These are phyloP conservation scores for Pestalotiopsis sp. DNA, from an alignment of 2,329 filamentous ascomycete genomes.

Conservation along the genomic window DNA sequence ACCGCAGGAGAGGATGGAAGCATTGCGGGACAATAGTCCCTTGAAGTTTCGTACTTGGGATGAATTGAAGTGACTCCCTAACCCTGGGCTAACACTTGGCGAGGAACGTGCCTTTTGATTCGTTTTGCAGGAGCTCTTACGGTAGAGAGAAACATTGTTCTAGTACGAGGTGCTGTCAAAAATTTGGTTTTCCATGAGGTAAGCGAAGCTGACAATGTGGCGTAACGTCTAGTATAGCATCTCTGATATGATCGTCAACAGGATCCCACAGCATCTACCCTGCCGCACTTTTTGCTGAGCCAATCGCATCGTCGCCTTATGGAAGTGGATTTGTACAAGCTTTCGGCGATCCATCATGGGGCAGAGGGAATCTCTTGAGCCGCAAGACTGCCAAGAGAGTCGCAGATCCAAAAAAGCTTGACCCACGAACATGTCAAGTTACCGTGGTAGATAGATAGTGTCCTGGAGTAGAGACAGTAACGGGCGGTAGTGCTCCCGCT, in stretches of 20 bases:
- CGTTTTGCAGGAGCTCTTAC: background rate
- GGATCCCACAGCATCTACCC: background rate
- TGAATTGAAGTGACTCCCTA: conserved; percentile 1
- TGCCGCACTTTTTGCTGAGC: background rate
- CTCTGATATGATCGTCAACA: background rate
- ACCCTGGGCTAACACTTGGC: background rate
- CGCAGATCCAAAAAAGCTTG: background rate
- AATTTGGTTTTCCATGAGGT: background rate
- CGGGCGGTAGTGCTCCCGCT: background rate
- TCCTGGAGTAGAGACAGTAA: background rate
- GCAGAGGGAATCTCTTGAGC: background rate
- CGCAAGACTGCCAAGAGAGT: background rate
- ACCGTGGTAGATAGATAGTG: background rate
- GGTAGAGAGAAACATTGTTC: conserved; percentile 1
- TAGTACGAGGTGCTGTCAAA: background rate
- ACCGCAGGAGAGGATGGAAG: background rate
- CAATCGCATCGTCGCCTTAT: conserved; percentile 3
- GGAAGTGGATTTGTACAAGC: background rate
- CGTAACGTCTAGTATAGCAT: background rate
- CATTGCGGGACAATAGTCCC: conserved; percentile 8
- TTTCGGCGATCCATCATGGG: background rate
- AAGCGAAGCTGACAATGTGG: background rate
- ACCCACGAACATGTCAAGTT: background rate
- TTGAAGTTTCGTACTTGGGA: conserved; percentile 7
- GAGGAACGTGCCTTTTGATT: background rate